These are phyloP conservation scores for Eryngium alpinum DNA, from an alignment of 140 eudicot genomes.

Conservation along the genomic window DNA sequence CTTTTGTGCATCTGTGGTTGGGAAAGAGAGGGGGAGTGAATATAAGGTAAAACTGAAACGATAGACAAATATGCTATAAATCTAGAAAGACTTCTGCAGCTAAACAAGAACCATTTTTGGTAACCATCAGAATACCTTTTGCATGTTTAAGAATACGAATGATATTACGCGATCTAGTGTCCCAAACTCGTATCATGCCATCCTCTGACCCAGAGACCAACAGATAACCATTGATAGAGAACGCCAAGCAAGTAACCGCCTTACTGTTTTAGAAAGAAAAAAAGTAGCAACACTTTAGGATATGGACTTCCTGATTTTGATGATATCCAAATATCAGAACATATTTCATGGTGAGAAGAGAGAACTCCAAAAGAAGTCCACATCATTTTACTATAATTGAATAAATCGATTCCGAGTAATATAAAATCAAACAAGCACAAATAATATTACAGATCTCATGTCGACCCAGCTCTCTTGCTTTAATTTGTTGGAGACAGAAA, in stretches of 20 bases:
- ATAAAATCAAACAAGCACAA: not conserved
- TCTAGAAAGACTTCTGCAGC: not conserved
- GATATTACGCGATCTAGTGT: constrained; percentile 64
- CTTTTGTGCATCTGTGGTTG: not conserved
- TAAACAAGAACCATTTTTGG: not conserved
- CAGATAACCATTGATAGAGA: constrained; percentile 63
- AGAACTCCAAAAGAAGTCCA: not conserved
- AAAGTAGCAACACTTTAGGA: not conserved
- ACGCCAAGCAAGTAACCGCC: constrained; percentile 71
- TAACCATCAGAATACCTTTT: constrained; percentile 46
- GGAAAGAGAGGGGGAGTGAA: not conserved
- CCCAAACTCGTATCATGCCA: constrained; percentile 89
- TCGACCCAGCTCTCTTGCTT: not conserved
- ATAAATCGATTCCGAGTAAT: not conserved
- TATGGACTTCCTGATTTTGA: not conserved
- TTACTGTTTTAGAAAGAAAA: constrained; percentile 45
- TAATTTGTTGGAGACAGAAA: not conserved
- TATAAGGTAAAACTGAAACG: not conserved
- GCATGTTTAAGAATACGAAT: constrained; percentile 70
- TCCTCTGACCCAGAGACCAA: constrained; percentile 90
- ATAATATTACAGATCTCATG: not conserved
- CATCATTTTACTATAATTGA: not conserved
- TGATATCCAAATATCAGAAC: not conserved
- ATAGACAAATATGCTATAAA: not conserved
- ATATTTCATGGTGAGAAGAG: not conserved